Percentiles rank a stretch among this genome's conserved stretches.
Conservation (phyloP, 306 rosid species). For the Acacia melanoxylon region DNA sequence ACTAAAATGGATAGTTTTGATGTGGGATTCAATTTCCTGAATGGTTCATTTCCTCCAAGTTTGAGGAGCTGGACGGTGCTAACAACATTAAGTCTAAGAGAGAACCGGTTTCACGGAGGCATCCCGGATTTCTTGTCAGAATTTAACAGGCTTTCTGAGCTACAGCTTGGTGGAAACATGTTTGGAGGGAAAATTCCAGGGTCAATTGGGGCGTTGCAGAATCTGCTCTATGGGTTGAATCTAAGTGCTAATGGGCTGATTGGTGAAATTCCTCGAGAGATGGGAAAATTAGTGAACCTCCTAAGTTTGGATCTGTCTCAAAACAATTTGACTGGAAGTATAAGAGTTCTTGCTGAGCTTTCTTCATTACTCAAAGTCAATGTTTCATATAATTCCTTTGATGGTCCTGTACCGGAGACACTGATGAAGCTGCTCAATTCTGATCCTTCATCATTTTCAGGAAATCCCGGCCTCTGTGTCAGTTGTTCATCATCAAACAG, state of each 20-base stretch:
- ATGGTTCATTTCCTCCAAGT: slow-evolving; percentile 63
- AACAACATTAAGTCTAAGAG: slow-evolving; percentile 53
- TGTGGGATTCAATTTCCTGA: slow-evolving; percentile 72
- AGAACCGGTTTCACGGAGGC: slow-evolving; percentile 64
- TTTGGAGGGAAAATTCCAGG: slow-evolving; percentile 74
- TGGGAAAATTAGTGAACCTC: slow-evolving; percentile 40
- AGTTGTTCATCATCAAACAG: slow-evolving; percentile 41
- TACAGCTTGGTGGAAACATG: slow-evolving; percentile 76
- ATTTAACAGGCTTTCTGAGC: slow-evolving; percentile 48
- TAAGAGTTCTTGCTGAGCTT: slow-evolving; percentile 45
- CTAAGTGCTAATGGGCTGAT: slow-evolving; percentile 71
- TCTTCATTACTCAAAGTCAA: slow-evolving; percentile 48
- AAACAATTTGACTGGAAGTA: slow-evolving; percentile 75
- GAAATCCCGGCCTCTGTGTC: slow-evolving; percentile 69
- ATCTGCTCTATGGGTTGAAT: slow-evolving; percentile 56
- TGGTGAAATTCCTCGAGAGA: slow-evolving; percentile 64
- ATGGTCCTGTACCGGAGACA: slow-evolving; percentile 58
- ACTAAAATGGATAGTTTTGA: slow-evolving; percentile 49
- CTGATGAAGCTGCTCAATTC: slow-evolving; percentile 50
- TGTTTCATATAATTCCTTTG: slow-evolving; percentile 68
- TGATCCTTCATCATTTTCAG: slow-evolving; percentile 47
- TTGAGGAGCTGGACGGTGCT: slow-evolving; percentile 58
- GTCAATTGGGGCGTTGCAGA: slow-evolving; percentile 58
- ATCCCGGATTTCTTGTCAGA: slow-evolving; percentile 55
- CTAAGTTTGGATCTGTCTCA: slow-evolving; percentile 62